Evolutionary conservation across 2,329 filamentous ascomycete species (phyloP), one percentile per base, ranked within the genome.

Genomic region (Aureobasidium musti): DNA sequence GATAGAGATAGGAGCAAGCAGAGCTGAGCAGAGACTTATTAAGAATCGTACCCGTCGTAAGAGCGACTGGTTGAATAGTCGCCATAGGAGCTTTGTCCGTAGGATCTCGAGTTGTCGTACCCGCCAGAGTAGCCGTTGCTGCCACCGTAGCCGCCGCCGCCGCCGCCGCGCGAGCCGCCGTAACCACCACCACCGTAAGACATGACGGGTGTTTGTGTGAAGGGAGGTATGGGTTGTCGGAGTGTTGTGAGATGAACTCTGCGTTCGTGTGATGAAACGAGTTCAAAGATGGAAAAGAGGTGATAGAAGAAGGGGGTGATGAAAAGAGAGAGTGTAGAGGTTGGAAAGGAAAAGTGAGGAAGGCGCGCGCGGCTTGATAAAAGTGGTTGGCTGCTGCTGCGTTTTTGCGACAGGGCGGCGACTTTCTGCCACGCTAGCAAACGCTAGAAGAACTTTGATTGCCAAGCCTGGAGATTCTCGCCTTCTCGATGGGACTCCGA

Each of bases 151-250:
- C 71, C 60, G 26, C 67, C 67, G 68, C 69, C 68, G 33, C 70
- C 69, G 54, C 75, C 74, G 67, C 77, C 77, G 71, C 77, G 74
- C 63, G 77, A 77, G 69, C 80, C 77, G 66, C 80, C 78, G 70
- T 83, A 80, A 70, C 82, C 82, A 69, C 82, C 78, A 71, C 73
- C 75, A 63, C 81, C 84, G 86, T 91, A 90, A 80, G 89, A 91
- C 89, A 91, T 91, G 77, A 75, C 85, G 53, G 65, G 68, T 68
- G 68, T 68, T 68, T 66, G 69, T 70, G 69, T 69, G 67, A 19
- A 17, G 35, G n/a, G 21, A 19, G 23, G 63, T 53, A 28, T 23
- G 39, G 23, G 26, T 21, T 53, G 54, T 59, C 11, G 54, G 60
- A 57, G 64, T 30, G 63, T 61, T 43, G 54, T 35, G n/a, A 37